Percentiles rank a stretch among this genome's conserved stretches.
Conservation (phyloP, 1,284 basidiomycete species). For the Earliella scabrosa region DNA sequence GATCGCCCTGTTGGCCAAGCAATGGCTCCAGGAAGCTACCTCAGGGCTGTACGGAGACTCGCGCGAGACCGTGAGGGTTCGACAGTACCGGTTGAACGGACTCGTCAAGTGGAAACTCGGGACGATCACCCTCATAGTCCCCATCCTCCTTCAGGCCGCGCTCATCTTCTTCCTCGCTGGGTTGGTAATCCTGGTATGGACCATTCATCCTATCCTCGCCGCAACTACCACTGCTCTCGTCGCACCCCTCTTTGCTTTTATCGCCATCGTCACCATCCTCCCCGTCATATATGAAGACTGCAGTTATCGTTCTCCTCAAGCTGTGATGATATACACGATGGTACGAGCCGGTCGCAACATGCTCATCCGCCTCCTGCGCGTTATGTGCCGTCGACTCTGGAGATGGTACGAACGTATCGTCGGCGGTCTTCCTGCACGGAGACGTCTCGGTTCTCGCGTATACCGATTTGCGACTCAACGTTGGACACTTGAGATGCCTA, state of each 20-base stretch:
- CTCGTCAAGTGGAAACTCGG: conserved; percentile 16
- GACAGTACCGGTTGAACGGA: conserved; percentile 16
- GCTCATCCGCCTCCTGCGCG: too few species aligned
- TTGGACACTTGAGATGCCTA: too few species aligned
- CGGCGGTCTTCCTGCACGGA: too few species aligned
- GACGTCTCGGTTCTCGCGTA: too few species aligned
- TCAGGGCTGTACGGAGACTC: conserved; percentile 4
- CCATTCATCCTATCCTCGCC: conserved; percentile 11
- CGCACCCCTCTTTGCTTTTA: not conserved
- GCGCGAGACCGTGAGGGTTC: conserved; percentile 10
- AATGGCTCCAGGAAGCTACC: conserved; percentile 20
- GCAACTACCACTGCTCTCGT: not conserved
- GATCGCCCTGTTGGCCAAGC: conserved; percentile 20
- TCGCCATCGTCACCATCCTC: not conserved
- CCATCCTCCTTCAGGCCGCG: conserved; percentile 16
- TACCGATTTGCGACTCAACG: too few species aligned
- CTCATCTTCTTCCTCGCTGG: conserved; percentile 19
- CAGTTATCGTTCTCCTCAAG: not conserved
- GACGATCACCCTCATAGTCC: conserved; percentile 12
- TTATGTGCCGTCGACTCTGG: too few species aligned
- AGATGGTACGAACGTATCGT: too few species aligned
- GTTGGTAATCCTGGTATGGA: conserved; percentile 16
- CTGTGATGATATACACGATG: not conserved
- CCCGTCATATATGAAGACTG: conserved; percentile 8
- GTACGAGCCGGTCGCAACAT: too few species aligned